Base-by-base conservation (phyloP, 805 yeast genomes). In the Starmerella apis region DNA sequence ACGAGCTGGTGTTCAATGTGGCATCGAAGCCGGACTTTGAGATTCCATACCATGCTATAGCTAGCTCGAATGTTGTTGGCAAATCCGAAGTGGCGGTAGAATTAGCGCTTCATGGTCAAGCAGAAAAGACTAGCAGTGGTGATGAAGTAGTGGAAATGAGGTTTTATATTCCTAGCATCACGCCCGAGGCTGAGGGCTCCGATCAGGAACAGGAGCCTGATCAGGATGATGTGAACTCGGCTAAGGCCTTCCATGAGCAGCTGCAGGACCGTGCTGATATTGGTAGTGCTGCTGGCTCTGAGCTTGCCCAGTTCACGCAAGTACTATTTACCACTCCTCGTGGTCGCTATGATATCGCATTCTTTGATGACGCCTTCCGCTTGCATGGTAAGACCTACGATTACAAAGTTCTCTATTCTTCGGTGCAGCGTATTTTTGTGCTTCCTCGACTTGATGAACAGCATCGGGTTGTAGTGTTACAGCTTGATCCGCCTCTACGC, bases 301-400 rank as follows among this genome's bases (percentile, higher is more conserved):
- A 95, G 8, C 83, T 92, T 64, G 96, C 86, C 4, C 83, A 96
- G 5, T 88, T 90, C 69, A 78, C 83, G 46, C 97, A 90, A 61
- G 79, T 88, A 3, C 74, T 90, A 64, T 86, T 92, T 74, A 78
- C 92, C 52, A 92, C 97, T 1, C 98, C 98, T 61, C 81, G 98
- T 75, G 98, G 98, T 57, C 90, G 98, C 67, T 92, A 88, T 66
- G 97, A 92, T 66, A 83, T 92, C 60, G 96, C 90, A 67, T 82
- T 92, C 80, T 92, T 85, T 68, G 80, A 85, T 31, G 77, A 78
- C 27, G 83, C 92, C 46, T 77, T 92, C 67, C 80, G 97, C 63
- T 74, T 92, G 47, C 80, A 98, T 61, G 99, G 99, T 65, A 92
- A 90, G 68, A 92, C 97, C 2, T 92, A 92, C 69, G 98, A 92